These are phyloP conservation scores for Hypoxylon fuscum DNA, from an alignment of 495 filamentous ascomycete species.

Conservation along the genomic window DNA sequence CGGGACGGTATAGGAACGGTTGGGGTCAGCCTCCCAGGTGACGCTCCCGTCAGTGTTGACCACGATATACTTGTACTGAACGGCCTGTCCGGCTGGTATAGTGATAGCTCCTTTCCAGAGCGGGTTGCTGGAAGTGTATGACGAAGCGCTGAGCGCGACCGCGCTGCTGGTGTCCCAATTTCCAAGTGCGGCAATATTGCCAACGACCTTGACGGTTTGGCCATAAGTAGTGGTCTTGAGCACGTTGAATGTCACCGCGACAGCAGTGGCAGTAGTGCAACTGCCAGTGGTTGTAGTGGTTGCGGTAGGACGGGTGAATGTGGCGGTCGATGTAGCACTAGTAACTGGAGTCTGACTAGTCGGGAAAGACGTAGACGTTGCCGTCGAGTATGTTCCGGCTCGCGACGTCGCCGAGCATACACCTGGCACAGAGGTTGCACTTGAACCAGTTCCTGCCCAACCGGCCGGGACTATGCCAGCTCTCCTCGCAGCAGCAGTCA, in stretches of 20 bases:
- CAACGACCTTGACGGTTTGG: slow-evolving; percentile 67
- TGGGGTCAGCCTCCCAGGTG: slow-evolving; percentile 71
- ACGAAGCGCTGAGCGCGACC: slow-evolving; percentile 59
- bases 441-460: slow-evolving; percentile 56
- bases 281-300: slow-evolving; percentile 42
- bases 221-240: slow-evolving; percentile 63
- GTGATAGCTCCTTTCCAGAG: slow-evolving; percentile 65
- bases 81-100: slow-evolving; percentile 59
- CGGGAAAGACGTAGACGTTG: slow-evolving; percentile 66
- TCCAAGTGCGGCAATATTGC: slow-evolving; percentile 64
- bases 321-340: slow-evolving; percentile 36
- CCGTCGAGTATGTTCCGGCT: slow-evolving; percentile 66
- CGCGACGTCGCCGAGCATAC: slow-evolving; percentile 62
- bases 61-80: slow-evolving; percentile 77
- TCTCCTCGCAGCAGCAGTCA: slow-evolving; percentile 63
- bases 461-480: slow-evolving; percentile 61
- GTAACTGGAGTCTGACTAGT: slow-evolving; percentile 56
- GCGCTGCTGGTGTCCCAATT: slow-evolving; percentile 63
- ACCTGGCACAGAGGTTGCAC: slow-evolving; percentile 59
- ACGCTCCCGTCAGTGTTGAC: slow-evolving; percentile 62
- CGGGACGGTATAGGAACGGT: slow-evolving; percentile 66
- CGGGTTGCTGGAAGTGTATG: slow-evolving; percentile 64
- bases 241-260: slow-evolving; percentile 69
- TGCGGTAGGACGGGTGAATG: slow-evolving; percentile 47
- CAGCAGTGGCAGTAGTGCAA: slow-evolving; percentile 56